Percentiles rank a stretch among this genome's conserved stretches.
phyloP scores from a whole-genome alignment of 768 basidiomycete species.

The Tremella fuciformis region DNA sequence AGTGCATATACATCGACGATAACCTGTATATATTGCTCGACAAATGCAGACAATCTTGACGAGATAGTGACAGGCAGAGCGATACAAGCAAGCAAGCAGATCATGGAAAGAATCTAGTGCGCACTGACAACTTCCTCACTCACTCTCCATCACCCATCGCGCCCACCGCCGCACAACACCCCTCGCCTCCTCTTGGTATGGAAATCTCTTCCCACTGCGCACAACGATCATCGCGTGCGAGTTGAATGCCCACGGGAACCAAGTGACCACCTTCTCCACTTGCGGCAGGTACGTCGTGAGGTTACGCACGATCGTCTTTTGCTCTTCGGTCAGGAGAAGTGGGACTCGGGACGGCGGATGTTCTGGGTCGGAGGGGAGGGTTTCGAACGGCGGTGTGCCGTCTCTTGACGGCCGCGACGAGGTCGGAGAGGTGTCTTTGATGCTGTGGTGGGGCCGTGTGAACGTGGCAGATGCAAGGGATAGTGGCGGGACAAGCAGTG shows the following conservation, averaged over 20 bases:
- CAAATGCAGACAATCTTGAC: no score
- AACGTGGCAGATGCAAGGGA: slow-evolving; percentile 3
- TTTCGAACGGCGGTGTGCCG: background rate
- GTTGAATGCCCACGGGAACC: slow-evolving; percentile 48
- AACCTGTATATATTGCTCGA: no score
- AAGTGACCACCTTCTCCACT: slow-evolving; percentile 39
- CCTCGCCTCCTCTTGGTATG: slow-evolving; percentile 41
- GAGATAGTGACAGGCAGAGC: no score
- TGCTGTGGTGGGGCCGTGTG: background rate
- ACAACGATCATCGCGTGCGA: slow-evolving; percentile 43
- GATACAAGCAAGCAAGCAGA: background rate
- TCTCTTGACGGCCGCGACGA: background rate
- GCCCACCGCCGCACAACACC: slow-evolving; percentile 42
- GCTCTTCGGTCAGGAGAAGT: slow-evolving; percentile 29
- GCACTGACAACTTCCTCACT: no score
- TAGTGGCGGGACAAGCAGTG: background rate
- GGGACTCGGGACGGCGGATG: slow-evolving; percentile 16
- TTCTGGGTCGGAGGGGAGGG: background rate
- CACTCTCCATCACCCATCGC: slow-evolving; percentile 21
- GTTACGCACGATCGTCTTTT: slow-evolving; percentile 36
- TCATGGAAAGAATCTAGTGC: background rate
- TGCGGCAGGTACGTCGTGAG: slow-evolving; percentile 31
- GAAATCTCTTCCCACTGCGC: slow-evolving; percentile 20
- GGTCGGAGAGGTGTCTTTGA: background rate
- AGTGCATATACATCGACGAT: no score